Base-by-base conservation (phyloP, 2,329 filamentous ascomycete species). In the Thelonectria discophora region DNA sequence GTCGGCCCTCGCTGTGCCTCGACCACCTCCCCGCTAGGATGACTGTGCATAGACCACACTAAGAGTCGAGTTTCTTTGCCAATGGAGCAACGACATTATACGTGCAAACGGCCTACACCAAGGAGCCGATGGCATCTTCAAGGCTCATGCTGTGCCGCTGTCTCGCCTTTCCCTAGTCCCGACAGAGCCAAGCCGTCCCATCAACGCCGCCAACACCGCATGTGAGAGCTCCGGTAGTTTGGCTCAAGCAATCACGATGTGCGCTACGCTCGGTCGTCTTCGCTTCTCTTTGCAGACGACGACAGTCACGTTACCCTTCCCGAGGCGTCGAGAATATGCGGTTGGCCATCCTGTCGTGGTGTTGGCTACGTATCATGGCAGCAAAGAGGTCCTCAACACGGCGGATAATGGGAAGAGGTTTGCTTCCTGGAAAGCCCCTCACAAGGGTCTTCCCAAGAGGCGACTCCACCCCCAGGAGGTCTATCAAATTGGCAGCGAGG, bases 291-390 rank as follows among this genome's bases (percentile, higher is more conserved):
- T 68, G 64, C 69, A 70, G 69, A 46, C 60, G 61, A 54, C 42
- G 15, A 12, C 57, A 40, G 60, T 71, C 69, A 71, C 69, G 69
- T 71, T 71, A 71, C 63, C 55, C 39, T 55, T 27, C 54, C 48
- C 30, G 21, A 40, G 30, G 13, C 40, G 15, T 24, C 24, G 7
- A 13, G n/a, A 17, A n/a, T 13, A 20, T 60, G 24, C 17, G 13
- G 46, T 50, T 21, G 30, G 37, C 9, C 34, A 17, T 37, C 5
- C 34, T 42, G 27, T 21, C 20, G 40, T 34, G 47, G 40, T 34
- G 47, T 52, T 60, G 52, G 30, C 45, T 42, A n/a, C 52, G 18
- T 17, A 2, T 17, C n/a, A 4, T 46, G 24, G 30, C 5, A 42
- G 53, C 47, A 51, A 51, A 34, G 30, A 43, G 17, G 48, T 52